Evolutionary conservation across 202 grass and related monocot species (phyloP).

Genomic region (Panicum virgatum): DNA sequence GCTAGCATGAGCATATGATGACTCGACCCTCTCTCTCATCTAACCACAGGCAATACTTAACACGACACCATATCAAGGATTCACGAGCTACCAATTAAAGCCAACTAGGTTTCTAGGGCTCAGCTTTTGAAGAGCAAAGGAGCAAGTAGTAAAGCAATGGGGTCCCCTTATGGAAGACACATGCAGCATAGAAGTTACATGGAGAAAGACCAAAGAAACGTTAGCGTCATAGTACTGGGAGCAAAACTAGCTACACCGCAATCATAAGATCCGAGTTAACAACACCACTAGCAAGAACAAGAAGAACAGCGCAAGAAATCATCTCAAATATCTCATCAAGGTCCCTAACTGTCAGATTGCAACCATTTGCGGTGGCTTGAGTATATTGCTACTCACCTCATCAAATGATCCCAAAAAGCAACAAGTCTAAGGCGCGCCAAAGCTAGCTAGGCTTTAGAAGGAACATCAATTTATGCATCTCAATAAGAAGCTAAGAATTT

Average conservation of each 20-base stretch:
- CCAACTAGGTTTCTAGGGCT: constrained; percentile 62
- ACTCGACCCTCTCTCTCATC: not conserved
- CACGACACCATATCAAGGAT: constrained; percentile 35
- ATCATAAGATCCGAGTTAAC: not conserved
- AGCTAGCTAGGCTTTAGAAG: constrained; percentile 46
- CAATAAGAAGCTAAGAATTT: constrained; percentile 38
- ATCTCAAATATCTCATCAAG: constrained; percentile 31
- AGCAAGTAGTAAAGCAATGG: constrained; percentile 47
- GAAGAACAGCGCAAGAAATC: constrained; percentile 26
- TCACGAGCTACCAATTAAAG: constrained; percentile 54
- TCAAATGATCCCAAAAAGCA: constrained; percentile 47
- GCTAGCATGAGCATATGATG: constrained; percentile 46
- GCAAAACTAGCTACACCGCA: constrained; percentile 3
- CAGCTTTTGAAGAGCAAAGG: constrained; percentile 68
- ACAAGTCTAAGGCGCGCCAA: constrained; percentile 39
- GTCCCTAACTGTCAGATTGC: constrained; percentile 49
- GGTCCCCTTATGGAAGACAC: constrained; percentile 43
- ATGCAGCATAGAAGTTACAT: constrained; percentile 39
- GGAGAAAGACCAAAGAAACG: constrained; percentile 30
- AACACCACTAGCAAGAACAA: not conserved
- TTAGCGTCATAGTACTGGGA: not conserved
- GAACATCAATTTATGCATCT: constrained; percentile 67
- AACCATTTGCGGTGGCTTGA: constrained; percentile 47
- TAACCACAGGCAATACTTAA: constrained; percentile 30
- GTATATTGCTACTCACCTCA: constrained; percentile 39